Percentiles rank a stretch among this genome's conserved stretches.
Conservation (phyloP, 2,329 filamentous ascomycete species). For the Epichloe coenophiala region DNA sequence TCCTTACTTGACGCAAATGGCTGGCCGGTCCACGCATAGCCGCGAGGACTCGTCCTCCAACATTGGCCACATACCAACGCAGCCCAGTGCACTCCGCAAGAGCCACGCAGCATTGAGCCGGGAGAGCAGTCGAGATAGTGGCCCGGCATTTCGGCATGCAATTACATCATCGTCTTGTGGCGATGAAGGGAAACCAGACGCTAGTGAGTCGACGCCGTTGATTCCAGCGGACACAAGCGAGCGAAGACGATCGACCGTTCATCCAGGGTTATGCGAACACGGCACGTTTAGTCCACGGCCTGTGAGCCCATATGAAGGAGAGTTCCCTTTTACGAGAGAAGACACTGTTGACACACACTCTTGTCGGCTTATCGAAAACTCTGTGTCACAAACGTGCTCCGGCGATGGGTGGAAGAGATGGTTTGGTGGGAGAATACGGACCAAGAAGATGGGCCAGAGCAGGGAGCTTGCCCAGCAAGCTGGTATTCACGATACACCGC, state of each 20-base stretch:
- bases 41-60: conserved; percentile 15
- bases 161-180: conserved; percentile 1
- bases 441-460: conserved; percentile 60
- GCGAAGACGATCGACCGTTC: conserved; percentile 10
- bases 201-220: conserved; percentile 39
- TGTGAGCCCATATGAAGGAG: conserved; percentile 28
- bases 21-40: conserved; percentile 14
- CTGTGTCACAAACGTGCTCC: conserved; percentile 24
- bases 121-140: conserved; percentile 8
- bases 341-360: conserved; percentile 19
- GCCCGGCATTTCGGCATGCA: conserved; percentile 6
- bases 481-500: conserved; percentile 57
- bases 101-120: conserved; percentile 23
- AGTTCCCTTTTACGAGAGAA: conserved; percentile 18
- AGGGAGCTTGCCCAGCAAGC: conserved; percentile 57
- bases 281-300: conserved; percentile 65
- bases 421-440: conserved; percentile 38
- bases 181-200: conserved; percentile 9
- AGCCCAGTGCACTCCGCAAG: conserved; percentile 33
- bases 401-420: conserved; percentile 33
- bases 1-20: conserved; percentile 10
- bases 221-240: conserved; percentile 16
- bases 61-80: conserved; percentile 25
- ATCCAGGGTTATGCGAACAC: conserved; percentile 46
- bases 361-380: conserved; percentile 23